Conservation (phyloP, 352 stramenopile genomes). For the Pythium sukuiense region DNA sequence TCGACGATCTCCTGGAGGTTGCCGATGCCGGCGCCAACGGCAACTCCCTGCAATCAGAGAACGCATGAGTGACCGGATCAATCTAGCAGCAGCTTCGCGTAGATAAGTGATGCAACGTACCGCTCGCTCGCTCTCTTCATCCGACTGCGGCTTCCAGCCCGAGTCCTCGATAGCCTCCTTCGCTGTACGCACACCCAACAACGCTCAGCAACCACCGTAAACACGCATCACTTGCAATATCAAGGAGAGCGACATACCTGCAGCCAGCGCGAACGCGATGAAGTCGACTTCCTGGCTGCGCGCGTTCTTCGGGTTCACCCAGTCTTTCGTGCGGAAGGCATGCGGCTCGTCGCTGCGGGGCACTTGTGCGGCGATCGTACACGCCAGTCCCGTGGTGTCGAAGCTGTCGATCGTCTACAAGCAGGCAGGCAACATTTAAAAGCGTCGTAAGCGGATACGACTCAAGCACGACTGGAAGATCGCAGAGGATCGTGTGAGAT, state of each 20-base stretch:
- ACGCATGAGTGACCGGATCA: not conserved
- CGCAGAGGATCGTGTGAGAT: not conserved
- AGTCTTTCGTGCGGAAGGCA: slow-evolving; percentile 67
- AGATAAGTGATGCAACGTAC: slow-evolving; percentile 24
- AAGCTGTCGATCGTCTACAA: slow-evolving; percentile 54
- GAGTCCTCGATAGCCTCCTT: slow-evolving; percentile 82
- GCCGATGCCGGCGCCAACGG: slow-evolving; percentile 82
- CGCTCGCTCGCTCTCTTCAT: slow-evolving; percentile 67
- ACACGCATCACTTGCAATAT: not conserved
- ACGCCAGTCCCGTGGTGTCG: slow-evolving; percentile 57
- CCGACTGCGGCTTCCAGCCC: slow-evolving; percentile 56
- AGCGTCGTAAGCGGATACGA: not conserved
- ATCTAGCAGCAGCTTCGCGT: not conserved
- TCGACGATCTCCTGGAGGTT: slow-evolving; percentile 88
- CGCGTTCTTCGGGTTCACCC: slow-evolving; percentile 64
- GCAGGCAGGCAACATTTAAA: not conserved
- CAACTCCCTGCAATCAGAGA: slow-evolving; percentile 55
- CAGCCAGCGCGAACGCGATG: slow-evolving; percentile 82
- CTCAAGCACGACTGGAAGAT: slow-evolving; percentile 12
- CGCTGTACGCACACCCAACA: slow-evolving; percentile 33
- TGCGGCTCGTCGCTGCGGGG: slow-evolving; percentile 49
- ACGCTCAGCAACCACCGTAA: not conserved
- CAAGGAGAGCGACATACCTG: slow-evolving; percentile 36
- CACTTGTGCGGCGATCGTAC: slow-evolving; percentile 71
- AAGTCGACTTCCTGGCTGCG: slow-evolving; percentile 83